Evolutionary conservation across 1,284 basidiomycete genomes (phyloP), one percentile per base, ranked within the genome.

Genomic region (Austroboletus sp.): DNA sequence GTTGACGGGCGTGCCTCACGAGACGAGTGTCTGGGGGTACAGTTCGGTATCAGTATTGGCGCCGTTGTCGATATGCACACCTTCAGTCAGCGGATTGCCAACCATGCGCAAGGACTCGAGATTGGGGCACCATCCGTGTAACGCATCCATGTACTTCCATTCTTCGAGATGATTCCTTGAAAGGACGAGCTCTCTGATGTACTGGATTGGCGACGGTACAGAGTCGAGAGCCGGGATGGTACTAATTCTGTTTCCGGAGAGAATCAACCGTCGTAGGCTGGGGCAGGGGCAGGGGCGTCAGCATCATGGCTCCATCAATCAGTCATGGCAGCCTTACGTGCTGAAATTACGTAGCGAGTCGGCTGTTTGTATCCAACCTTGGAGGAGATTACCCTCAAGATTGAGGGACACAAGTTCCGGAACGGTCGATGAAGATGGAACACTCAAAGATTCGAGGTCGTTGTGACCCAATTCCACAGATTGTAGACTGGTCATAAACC

Each of bases 401-500:
- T 91, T 92, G 48, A 96, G 65, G 21, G 70, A 69, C 41, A 71
- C 64, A 30, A 91, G 55, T 33, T 61, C 55, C 3, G 63, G 61
- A 15, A 69, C 55, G 11, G 48, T 40, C 9, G 41, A 37, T 10
- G 52, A 42, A 29, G 54, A 42, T 45, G 41, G 37, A 27, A 53
- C 48, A 21, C 57, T 58, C 44, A 83, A 65, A 13, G 56, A 58
- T 17, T 61, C 57, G 34, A 92, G 66, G 17, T 62, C 57, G 60
- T 97, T 96, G 65, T 83, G 79, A 6, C 90, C 91, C 44, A 92
- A 63, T 66, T 95, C 86, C 4, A 94, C 68, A 1, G 72, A 58
- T 35, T 69, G 68, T 19, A 98, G 67, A 17, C 62, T 63, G 0
- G 82, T 79, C 70, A 95, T 84, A 27, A 65, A 71, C 37, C 51